Base-by-base conservation (phyloP, 1,284 basidiomycete species). In the Ceratobasidium sp. region DNA sequence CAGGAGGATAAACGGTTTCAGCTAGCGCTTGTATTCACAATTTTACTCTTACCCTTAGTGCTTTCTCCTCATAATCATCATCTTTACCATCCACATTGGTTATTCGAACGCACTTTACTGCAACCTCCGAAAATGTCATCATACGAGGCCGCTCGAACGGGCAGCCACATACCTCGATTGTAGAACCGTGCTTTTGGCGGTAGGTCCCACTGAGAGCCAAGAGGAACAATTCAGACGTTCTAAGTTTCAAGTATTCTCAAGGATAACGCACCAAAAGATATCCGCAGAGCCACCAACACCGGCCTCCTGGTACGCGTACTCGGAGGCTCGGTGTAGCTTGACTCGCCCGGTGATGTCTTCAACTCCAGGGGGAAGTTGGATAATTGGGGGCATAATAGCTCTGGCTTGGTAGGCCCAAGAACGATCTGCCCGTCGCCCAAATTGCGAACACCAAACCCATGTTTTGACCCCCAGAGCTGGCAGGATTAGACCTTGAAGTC, bases 291-390 rank as follows among this genome's bases (percentile, higher is more conserved):
- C 69, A 18, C 69, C 69, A n/a, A 71, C 12, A 30, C 68, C 68
- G 10, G 68, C 68, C 20, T 23, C 52, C 30, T 70, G 52, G 57
- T 70, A 70, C 52, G 52, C 48, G 30, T 41, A 33, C 4, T 44
- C 38, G 1, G 55, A 38, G 8, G n/a, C 33, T 46, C 23, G 33
- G 3, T 30, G 18, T 3, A 71, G 38, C 3, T 46, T 2, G 1
- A 71, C 69, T 7, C 44, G 60, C 20, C n/a, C 27, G 7, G 69
- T 71, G 55, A 71, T 77, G 23, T 77, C 74, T 12, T 64, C 50
- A 16, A 70, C 52, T 4, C 44, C 66, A 20, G 66, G 66, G 16
- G 66, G 46, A 16, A 68, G 46, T 14, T 27, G 46, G 7, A 66
- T 14, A 12, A 10, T 18, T 44, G 41, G 41, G 6, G 4, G 62